phyloP scores from a whole-genome alignment of 2,329 filamentous ascomycete genomes.

The Botryosphaeria dothidea region DNA sequence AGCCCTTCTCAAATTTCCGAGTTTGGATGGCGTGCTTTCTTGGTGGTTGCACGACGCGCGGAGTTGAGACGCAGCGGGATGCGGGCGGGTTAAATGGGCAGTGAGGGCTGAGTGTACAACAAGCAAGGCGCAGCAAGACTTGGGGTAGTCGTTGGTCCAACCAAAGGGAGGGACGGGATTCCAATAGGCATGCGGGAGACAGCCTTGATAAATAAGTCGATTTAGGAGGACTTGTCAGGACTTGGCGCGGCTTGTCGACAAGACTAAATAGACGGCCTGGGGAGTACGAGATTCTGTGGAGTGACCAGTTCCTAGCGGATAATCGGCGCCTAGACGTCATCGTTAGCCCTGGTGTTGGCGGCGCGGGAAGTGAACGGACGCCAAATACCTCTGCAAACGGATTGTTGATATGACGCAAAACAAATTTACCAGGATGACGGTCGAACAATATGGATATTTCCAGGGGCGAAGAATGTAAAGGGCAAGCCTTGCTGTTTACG shows the following conservation, averaged over 20 bases:
- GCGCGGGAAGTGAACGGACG: not conserved
- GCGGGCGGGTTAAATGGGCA: not conserved
- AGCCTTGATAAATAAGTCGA: not conserved
- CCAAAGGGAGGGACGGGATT: not conserved
- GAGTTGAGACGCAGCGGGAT: not conserved
- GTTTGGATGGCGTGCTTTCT: not conserved
- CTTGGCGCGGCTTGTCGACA: not conserved
- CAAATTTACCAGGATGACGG: not conserved
- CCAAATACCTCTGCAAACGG: not conserved
- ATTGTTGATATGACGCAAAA: not conserved
- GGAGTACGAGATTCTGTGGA: not conserved
- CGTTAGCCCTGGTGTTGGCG: not conserved
- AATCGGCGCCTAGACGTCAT: constrained; percentile 7
- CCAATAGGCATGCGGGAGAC: not conserved
- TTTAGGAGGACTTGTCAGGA: not conserved
- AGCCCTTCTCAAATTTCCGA: not conserved
- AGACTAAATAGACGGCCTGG: not conserved
- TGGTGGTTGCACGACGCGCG: constrained; percentile 2
- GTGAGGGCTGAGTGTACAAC: not conserved
- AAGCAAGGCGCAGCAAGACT: not conserved
- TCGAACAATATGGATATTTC: not conserved
- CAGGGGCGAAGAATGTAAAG: not conserved
- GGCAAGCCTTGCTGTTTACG: not conserved
- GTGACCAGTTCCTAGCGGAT: not conserved
- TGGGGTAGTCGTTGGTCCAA: not conserved